These are phyloP conservation scores for Saturnispora halmiae DNA, from an alignment of 805 yeast species.

Conservation along the genomic window DNA sequence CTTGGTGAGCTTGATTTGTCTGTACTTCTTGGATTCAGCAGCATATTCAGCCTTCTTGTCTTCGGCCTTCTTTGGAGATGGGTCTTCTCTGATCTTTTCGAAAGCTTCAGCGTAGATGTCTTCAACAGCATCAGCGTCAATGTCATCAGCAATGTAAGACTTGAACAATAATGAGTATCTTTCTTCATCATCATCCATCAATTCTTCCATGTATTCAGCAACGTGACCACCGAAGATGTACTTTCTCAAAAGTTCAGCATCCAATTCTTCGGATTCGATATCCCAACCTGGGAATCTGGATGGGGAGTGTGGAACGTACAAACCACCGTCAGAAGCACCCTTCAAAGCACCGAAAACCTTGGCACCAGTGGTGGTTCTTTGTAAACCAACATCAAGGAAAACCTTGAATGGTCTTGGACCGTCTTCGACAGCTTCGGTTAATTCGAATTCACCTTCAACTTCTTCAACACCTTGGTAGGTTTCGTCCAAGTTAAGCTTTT, in stretches of 20 bases:
- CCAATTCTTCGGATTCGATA: conserved; percentile 96
- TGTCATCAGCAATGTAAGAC: conserved; percentile 92
- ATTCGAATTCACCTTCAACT: conserved; percentile 97
- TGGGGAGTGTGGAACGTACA: conserved; percentile 97
- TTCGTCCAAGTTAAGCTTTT: conserved; percentile 97
- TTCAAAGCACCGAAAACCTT: conserved; percentile 98
- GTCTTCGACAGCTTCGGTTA: conserved; percentile 98
- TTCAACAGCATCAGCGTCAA: conserved; percentile 95
- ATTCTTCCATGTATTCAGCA: conserved; percentile 99
- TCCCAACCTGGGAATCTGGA: conserved; percentile 99
- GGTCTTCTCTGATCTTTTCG: conserved; percentile 93
- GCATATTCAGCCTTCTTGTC: conserved; percentile 96
- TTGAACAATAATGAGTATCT: conserved; percentile 94
- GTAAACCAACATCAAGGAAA: conserved; percentile 97
- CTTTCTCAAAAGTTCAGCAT: conserved; percentile 93
- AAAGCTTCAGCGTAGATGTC: conserved; percentile 93
- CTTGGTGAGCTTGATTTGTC: conserved; percentile 75
- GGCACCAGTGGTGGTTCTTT: conserved; percentile 99
- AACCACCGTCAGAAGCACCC: conserved; percentile 99
- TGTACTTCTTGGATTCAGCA: conserved; percentile 92
- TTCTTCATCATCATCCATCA: conserved; percentile 99
- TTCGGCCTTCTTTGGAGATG: conserved; percentile 79
- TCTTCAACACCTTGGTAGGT: conserved; percentile 98
- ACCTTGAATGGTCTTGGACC: conserved; percentile 99
- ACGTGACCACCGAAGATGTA: conserved; percentile 99